A percentile compares a stretch with the other conserved stretches of the same genome.
Evolutionary conservation across 1,284 basidiomycete genomes (phyloP).

Genomic region (Puccinia novopanici): DNA sequence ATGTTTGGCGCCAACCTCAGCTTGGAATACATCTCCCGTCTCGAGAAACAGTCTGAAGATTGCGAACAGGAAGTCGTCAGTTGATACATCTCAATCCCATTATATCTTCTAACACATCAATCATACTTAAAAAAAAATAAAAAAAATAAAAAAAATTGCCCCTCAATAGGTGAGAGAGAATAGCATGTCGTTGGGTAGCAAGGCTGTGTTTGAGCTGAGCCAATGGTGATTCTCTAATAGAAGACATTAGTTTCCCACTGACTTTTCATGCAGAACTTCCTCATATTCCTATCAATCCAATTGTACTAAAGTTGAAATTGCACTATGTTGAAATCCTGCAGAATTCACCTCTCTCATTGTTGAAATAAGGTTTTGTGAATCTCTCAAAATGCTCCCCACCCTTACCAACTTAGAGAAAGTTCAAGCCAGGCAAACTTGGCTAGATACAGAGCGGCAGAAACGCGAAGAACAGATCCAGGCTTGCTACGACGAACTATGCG

Average conservation of each 20-base stretch:
- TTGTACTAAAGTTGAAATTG: no score
- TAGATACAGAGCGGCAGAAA: slow-evolving; percentile 22
- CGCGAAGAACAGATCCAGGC: slow-evolving; percentile 75
- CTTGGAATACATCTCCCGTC: slow-evolving; percentile 23
- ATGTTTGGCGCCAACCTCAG: slow-evolving; percentile 35
- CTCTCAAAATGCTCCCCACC: slow-evolving; percentile 40
- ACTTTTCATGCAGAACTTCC: no score
- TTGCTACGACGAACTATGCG: slow-evolving; percentile 81
- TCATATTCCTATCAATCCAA: no score
- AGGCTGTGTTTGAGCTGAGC: no score
- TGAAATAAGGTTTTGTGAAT: slow-evolving; percentile 26
- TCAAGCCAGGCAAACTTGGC: slow-evolving; percentile 4
- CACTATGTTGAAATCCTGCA: no score
- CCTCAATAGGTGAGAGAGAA: no score
- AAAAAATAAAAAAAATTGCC: no score
- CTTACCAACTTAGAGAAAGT: slow-evolving; percentile 12
- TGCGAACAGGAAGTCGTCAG: slow-evolving; percentile 35
- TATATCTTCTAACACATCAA: background rate
- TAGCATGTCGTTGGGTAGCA: no score
- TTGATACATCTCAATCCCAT: background rate
- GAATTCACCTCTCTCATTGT: no score
- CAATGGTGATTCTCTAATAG: no score
- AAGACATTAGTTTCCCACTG: no score
- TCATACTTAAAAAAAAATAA: slow-evolving; percentile 1
- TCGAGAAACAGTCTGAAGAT: slow-evolving; percentile 16